These are phyloP conservation scores for sunflower (Helianthus annuus) DNA, from an alignment of 129 eudicot species.

Conservation along the genomic window DNA sequence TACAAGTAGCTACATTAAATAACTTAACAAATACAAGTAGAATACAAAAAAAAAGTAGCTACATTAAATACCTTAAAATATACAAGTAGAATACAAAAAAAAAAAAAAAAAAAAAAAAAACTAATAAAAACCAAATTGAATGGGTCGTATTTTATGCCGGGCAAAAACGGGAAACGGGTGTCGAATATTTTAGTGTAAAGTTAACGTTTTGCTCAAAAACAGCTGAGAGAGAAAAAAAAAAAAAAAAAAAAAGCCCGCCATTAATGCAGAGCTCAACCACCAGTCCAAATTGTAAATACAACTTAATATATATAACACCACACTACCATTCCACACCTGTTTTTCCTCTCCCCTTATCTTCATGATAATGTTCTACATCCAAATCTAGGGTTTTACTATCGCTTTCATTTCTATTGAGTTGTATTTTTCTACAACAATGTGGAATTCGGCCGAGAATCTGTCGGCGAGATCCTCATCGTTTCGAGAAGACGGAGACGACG, in stretches of 20 bases:
- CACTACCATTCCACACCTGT: constrained; percentile 12
- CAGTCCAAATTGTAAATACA: constrained; percentile 17
- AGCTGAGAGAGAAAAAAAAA: constrained; percentile 18
- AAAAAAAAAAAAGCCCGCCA: constrained; percentile 45
- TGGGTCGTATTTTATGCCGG: background rate
- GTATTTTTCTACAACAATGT: constrained; percentile 37
- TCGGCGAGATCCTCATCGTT: constrained; percentile 77
- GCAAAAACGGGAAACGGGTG: background rate
- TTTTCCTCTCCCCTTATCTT: constrained; percentile 26
- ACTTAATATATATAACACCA: background rate
- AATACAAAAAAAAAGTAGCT: background rate
- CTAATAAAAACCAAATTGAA: background rate
- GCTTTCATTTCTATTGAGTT: background rate
- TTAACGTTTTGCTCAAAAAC: constrained; percentile 33
- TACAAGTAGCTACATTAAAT: background rate
- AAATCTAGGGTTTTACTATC: constrained; percentile 31
- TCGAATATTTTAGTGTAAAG: constrained; percentile 24
- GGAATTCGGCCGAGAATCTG: constrained; percentile 73
- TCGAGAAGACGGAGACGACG: constrained; percentile 75
- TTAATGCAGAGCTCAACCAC: constrained; percentile 67
- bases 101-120: background rate
- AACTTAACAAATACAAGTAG: too few relatives aligned
- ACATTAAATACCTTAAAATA: too few relatives aligned
- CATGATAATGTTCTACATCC: constrained; percentile 17
- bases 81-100: background rate